Base-by-base conservation (phyloP, 805 yeast genomes). In the Lipomyces sp. region DNA sequence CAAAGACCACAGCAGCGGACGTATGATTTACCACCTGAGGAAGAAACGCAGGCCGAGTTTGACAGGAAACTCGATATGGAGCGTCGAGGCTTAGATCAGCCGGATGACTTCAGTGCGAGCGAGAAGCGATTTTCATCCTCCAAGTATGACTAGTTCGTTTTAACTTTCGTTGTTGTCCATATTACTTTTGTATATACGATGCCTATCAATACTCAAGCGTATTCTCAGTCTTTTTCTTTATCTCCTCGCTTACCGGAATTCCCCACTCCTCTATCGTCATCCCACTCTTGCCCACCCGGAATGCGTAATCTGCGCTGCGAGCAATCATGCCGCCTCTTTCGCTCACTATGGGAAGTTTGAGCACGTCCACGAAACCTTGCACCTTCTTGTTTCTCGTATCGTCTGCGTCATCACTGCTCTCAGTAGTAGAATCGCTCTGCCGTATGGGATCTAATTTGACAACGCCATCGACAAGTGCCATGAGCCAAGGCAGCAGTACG, bases 261-360 rank as follows among this genome's bases (percentile, higher is more conserved):
- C 95, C 87, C 95, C 96, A 93, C 62, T 83, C 87, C 59, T 86
- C 91, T 46, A 93, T 83, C 62, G 86, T 96, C 64, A 91, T 88
- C 61, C 78, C 81, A 66, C 81, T 80, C 56, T 85, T 77, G 13
- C 96, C 91, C 58, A 88, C 86, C 63, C 83, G 82, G 70, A 90
- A 91, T 4, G 95, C 88, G 66, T 79, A 83, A 68, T 90, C 97
- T 52, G 85, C 83, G 51, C 74, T 74, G 49, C 81, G 78, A 1
- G 80, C 77, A 57, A 80, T 79, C 96, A 89, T 90, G 60, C 80
- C 74, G 0, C 98, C 98, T 21, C 81, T 66, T 42, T 83, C 89
- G 48, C 87, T 80, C 32, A 87, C 68, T 1, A 78, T 73, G 0
- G 96, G 93, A 7, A 90, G 63, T 61, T 86, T 86, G 49, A 77